These are phyloP conservation scores for Gracilariopsis chorda DNA, from an alignment of 23 red algal species.

Conservation along the genomic window DNA sequence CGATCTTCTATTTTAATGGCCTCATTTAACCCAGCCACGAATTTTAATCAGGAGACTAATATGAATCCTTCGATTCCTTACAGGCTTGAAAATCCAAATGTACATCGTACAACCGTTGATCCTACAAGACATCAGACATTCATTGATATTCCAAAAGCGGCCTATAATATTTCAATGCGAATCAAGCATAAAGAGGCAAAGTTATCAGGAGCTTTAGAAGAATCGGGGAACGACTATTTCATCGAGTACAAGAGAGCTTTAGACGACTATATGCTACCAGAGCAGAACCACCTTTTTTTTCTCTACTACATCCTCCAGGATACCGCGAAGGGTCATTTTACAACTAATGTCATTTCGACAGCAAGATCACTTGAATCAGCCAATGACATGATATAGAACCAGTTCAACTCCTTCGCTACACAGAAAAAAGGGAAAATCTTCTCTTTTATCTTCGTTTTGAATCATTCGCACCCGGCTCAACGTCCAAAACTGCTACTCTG, in stretches of 20 bases:
- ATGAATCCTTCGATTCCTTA: no score
- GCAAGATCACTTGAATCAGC: background rate
- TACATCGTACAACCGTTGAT: no score
- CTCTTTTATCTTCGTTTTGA: no score
- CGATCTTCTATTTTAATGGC: no score
- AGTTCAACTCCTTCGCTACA: background rate
- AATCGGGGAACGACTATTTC: slow-evolving; percentile 16
- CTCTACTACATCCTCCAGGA: background rate
- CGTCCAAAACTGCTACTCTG: no score
- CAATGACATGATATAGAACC: background rate
- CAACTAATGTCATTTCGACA: background rate
- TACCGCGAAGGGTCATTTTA: background rate
- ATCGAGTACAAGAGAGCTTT: background rate
- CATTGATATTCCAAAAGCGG: no score
- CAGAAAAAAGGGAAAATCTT: no score
- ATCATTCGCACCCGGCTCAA: no score
- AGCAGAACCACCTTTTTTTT: background rate
- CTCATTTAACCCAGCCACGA: no score
- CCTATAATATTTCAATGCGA: slow-evolving; percentile 15
- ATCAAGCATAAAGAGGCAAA: background rate
- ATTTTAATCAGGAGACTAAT: no score
- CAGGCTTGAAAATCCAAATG: no score
- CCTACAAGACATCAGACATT: no score
- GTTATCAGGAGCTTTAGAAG: background rate
- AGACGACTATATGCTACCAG: background rate